Percentiles rank a stretch among this genome's conserved stretches.
Conservation (phyloP, 1,284 basidiomycete species). For the Microbotryum intermedium region DNA sequence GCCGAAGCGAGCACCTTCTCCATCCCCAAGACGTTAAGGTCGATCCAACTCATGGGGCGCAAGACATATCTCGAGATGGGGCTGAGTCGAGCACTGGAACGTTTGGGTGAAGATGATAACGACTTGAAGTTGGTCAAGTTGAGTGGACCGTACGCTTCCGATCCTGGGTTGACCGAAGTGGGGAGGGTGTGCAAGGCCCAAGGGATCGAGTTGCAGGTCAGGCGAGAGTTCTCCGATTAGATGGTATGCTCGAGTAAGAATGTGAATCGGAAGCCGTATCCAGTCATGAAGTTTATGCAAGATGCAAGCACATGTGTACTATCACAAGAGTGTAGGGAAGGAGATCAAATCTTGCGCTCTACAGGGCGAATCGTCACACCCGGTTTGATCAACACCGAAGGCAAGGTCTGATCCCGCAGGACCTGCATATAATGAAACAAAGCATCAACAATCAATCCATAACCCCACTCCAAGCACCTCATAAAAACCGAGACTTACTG, state of each 20-base stretch:
- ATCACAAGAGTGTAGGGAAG: background rate
- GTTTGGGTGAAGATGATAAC: background rate
- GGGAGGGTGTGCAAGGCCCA: background rate
- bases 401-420: slow-evolving; percentile 50
- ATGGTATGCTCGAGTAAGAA: no score
- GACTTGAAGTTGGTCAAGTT: background rate
- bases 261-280: no score
- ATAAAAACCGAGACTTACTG: slow-evolving; percentile 66
- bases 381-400: slow-evolving; percentile 70
- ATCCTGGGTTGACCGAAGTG: background rate
- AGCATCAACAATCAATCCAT: background rate
- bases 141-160: slow-evolving; percentile 3
- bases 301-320: no score
- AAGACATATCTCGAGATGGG: slow-evolving; percentile 2
- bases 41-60: background rate
- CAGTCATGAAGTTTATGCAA: no score
- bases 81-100: background rate
- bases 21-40: background rate
- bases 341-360: slow-evolving; percentile 5
- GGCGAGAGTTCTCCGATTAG: slow-evolving; percentile 1
- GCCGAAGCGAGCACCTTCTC: background rate
- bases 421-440: background rate
- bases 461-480: background rate
- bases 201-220: background rate
- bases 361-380: slow-evolving; percentile 33